Percentiles rank a stretch among this genome's conserved stretches.
Conservation (phyloP, 495 filamentous ascomycete genomes). For the Aspergillus nanangensis region DNA sequence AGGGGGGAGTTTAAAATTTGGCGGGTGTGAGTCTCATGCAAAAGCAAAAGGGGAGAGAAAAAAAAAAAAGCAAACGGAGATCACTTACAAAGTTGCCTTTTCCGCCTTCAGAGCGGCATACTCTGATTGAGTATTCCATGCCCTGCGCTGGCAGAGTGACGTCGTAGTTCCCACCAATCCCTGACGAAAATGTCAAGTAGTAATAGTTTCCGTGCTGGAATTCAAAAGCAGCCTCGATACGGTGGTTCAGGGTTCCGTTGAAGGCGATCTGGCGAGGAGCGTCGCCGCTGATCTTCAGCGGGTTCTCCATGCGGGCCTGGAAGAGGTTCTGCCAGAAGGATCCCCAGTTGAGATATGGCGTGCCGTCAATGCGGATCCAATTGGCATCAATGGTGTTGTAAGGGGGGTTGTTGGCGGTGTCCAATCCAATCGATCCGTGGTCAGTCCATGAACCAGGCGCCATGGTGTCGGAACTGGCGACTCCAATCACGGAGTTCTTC, state of each 20-base stretch:
- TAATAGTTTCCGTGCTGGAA: conserved; percentile 54
- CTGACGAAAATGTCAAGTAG: conserved; percentile 64
- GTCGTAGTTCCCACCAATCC: conserved; percentile 57
- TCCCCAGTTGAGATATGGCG: conserved; percentile 59
- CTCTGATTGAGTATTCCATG: conserved; percentile 62
- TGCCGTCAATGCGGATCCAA: conserved; percentile 44
- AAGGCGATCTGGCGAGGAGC: conserved; percentile 49
- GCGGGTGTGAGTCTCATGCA: neutral
- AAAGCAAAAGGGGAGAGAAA: too few relatives aligned
- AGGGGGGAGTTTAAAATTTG: too few relatives aligned
- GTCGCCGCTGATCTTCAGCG: conserved; percentile 31
- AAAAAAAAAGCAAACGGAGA: too few relatives aligned
- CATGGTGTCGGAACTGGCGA: conserved; percentile 61
- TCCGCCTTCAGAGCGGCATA: conserved; percentile 51
- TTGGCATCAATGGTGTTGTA: conserved; percentile 74
- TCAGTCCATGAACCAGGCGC: conserved; percentile 57
- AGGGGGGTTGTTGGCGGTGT: conserved; percentile 34
- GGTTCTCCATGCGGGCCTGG: conserved; percentile 51
- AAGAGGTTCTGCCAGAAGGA: conserved; percentile 67
- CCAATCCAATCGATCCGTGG: conserved; percentile 46
- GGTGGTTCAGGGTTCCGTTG: conserved; percentile 47
- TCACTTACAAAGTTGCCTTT: conserved; percentile 51
- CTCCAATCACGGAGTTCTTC: conserved; percentile 59
- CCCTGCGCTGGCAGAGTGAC: conserved; percentile 45
- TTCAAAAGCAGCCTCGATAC: conserved; percentile 55